Evolutionary conservation across 345 rosid species (phyloP).

Genomic region (Salix viminalis): DNA sequence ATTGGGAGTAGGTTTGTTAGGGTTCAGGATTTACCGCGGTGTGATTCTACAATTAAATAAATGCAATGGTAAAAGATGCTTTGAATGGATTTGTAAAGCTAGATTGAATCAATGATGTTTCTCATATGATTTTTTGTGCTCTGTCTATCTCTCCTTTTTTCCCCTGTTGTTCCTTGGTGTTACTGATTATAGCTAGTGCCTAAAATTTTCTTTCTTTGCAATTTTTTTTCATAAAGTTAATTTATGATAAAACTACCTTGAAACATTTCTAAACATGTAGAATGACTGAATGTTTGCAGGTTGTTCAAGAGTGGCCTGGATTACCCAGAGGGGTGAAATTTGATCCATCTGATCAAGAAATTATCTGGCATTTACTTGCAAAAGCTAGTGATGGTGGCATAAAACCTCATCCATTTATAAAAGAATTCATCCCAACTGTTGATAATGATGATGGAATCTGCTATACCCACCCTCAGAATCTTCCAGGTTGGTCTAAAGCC

Average conservation of each 20-base stretch:
- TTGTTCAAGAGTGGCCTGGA: slow-evolving; percentile 84
- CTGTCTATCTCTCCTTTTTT: background rate
- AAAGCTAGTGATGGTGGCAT: slow-evolving; percentile 47
- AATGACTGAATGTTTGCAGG: slow-evolving; percentile 40
- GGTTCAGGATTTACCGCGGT: background rate
- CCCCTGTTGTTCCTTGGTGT: background rate
- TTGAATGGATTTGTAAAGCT: background rate
- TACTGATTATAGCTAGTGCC: background rate
- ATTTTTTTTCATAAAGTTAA: background rate
- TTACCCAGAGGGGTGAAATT: slow-evolving; percentile 89
- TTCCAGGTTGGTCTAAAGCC: slow-evolving; percentile 58
- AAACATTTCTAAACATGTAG: background rate
- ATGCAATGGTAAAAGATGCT: background rate
- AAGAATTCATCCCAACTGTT: slow-evolving; percentile 80
- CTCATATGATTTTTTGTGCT: background rate
- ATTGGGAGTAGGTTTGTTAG: background rate
- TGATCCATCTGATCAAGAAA: slow-evolving; percentile 92
- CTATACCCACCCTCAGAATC: slow-evolving; percentile 87
- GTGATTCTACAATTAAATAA: background rate
- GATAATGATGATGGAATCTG: slow-evolving; percentile 88
- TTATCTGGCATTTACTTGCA: slow-evolving; percentile 80
- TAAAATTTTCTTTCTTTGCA: background rate
- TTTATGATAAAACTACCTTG: background rate
- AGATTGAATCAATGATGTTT: background rate
- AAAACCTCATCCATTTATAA: slow-evolving; percentile 65